A percentile compares a stretch with the other conserved stretches of the same genome.
These are phyloP conservation scores for Chlamydomonas asymmetrica DNA, from an alignment of 139 green algal species.

Conservation along the genomic window DNA sequence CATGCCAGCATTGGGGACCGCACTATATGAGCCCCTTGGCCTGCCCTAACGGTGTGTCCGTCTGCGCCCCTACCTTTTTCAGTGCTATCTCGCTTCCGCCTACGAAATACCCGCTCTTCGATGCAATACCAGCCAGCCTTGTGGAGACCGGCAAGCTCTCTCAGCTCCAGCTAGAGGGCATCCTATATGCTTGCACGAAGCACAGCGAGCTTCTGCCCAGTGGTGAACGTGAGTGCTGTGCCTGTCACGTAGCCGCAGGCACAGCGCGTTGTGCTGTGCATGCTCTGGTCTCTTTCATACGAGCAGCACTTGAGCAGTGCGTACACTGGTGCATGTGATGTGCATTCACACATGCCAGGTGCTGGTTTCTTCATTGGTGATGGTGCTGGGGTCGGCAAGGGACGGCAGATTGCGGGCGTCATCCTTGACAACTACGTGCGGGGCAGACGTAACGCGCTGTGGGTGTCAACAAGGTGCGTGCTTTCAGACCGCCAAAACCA, in stretches of 20 bases:
- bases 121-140: constrained; percentile 54
- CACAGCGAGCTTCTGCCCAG: constrained; percentile 76
- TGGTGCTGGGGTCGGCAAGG: constrained; percentile 86
- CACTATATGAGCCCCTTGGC: neutral
- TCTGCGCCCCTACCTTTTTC: constrained; percentile 11
- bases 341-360: constrained; percentile 41
- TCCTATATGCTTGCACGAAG: constrained; percentile 79
- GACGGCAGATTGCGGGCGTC: constrained; percentile 74
- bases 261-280: neutral
- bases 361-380: constrained; percentile 84
- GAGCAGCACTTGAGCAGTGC: no score
- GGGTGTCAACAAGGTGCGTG: no score
- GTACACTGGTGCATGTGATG: no score
- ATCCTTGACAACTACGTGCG: constrained; percentile 87
- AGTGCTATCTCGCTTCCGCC: constrained; percentile 73
- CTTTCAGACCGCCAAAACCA: no score
- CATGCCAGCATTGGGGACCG: neutral
- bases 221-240: constrained; percentile 49
- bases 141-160: constrained; percentile 71
- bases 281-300: no score
- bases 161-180: constrained; percentile 85
- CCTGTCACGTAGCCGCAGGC: neutral
- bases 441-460: constrained; percentile 54
- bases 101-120: constrained; percentile 71
- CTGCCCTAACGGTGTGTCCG: neutral